phyloP scores from a whole-genome alignment of 371 early-diverging fungal genomes.

The Rhizopus stolonifer region DNA sequence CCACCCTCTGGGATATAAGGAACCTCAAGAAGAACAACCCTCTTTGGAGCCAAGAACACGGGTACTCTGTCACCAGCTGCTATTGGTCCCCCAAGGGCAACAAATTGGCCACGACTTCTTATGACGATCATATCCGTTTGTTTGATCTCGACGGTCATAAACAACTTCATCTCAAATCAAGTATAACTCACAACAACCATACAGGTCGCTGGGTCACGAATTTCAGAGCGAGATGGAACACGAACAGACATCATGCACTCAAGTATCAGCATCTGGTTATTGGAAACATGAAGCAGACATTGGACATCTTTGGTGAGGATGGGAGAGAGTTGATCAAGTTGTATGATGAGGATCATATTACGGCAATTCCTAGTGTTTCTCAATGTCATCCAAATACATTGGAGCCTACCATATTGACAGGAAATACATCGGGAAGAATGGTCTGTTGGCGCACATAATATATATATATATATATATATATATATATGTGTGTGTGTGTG shows the following conservation, averaged over 20 bases:
- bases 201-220: conserved; percentile 79
- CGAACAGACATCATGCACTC: conserved; percentile 27
- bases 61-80: conserved; percentile 65
- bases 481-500: no score
- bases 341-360: conserved; percentile 53
- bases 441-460: conserved; percentile 48
- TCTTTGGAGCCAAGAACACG: conserved; percentile 48
- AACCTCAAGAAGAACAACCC: conserved; percentile 40
- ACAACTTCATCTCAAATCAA: conserved; percentile 33
- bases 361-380: conserved; percentile 69
- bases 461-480: no score
- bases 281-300: conserved; percentile 70
- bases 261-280: conserved; percentile 54
- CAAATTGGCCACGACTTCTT: conserved; percentile 42
- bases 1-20: conserved; percentile 77
- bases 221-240: conserved; percentile 72
- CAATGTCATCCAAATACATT: conserved; percentile 61
- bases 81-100: conserved; percentile 73
- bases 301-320: conserved; percentile 64
- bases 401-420: conserved; percentile 31
- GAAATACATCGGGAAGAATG: conserved; percentile 47
- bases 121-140: conserved; percentile 54
- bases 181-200: conserved; percentile 65
- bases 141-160: conserved; percentile 44
- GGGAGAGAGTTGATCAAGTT: conserved; percentile 52